A percentile compares a stretch with the other conserved stretches of the same genome.
Evolutionary conservation across 2,329 filamentous ascomycete genomes (phyloP).

Genomic region (Trichoderma arundinaceum): DNA sequence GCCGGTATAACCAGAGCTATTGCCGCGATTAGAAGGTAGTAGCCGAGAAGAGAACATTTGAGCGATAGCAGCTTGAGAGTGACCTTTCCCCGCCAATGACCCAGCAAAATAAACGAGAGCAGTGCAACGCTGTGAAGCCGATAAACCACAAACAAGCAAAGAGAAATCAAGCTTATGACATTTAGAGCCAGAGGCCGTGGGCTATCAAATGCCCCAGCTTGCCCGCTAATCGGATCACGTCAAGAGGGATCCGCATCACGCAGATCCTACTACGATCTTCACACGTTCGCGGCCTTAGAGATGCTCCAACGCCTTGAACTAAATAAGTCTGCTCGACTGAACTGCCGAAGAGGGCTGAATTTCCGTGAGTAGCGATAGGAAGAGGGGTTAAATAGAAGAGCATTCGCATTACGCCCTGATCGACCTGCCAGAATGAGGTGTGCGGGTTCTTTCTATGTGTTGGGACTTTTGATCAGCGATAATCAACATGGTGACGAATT

Average conservation of each 20-base stretch:
- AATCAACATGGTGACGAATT: neutral
- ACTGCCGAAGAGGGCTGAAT: conserved; percentile 16
- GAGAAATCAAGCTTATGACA: neutral
- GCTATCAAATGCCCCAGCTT: neutral
- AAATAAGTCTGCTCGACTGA: neutral
- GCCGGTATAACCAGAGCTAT: neutral
- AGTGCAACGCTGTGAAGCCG: conserved; percentile 15
- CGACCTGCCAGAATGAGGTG: conserved; percentile 27
- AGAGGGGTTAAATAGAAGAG: neutral
- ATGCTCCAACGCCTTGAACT: neutral
- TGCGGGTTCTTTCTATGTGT: neutral
- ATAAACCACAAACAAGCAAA: conserved; percentile 18
- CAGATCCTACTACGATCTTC: conserved; percentile 7
- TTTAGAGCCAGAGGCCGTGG: neutral
- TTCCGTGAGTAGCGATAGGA: neutral
- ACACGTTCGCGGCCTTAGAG: neutral
- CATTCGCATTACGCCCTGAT: conserved; percentile 3
- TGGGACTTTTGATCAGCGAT: conserved; percentile 22
- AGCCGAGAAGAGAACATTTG: neutral
- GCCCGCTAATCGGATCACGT: conserved; percentile 20
- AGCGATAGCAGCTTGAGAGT: conserved; percentile 1
- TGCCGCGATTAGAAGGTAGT: conserved; percentile 27
- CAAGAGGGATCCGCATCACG: conserved; percentile 12
- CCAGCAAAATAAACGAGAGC: conserved; percentile 6
- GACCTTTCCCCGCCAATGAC: conserved; percentile 6